A percentile compares a stretch with the other conserved stretches of the same genome.
Evolutionary conservation across 75 land plant species (phyloP).

Genomic region (Selaginella tamariscina): DNA sequence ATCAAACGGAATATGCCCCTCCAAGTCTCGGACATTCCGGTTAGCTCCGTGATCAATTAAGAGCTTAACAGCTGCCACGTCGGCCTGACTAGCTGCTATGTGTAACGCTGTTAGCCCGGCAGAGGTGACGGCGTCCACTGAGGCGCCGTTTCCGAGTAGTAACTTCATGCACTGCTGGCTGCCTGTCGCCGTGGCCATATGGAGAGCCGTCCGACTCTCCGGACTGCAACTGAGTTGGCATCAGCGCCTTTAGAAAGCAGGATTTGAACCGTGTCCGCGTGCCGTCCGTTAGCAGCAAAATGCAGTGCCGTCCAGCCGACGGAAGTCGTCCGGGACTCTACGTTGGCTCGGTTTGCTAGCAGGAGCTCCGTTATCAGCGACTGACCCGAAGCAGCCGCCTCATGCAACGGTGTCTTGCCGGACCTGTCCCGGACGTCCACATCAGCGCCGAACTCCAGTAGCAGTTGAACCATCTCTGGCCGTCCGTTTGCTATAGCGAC

Average conservation of each 20-base stretch:
- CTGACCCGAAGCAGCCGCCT: slow-evolving; percentile 56
- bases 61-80: slow-evolving; percentile 16
- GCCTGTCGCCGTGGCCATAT: slow-evolving; percentile 20
- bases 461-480: slow-evolving; percentile 7
- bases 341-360: slow-evolving; percentile 38
- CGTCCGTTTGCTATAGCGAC: not conserved
- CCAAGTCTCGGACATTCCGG: slow-evolving; percentile 27
- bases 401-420: slow-evolving; percentile 43
- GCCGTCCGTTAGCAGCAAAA: slow-evolving; percentile 54
- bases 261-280: slow-evolving; percentile 21
- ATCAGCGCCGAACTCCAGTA: slow-evolving; percentile 42
- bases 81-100: not conserved
- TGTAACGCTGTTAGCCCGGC: not conserved
- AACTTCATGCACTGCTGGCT: slow-evolving; percentile 17
- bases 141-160: slow-evolving; percentile 17
- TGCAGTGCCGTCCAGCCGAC: slow-evolving; percentile 55
- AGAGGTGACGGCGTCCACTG: not conserved
- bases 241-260: not conserved
- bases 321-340: slow-evolving; percentile 25
- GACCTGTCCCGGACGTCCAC: slow-evolving; percentile 36
- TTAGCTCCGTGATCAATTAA: slow-evolving; percentile 30
- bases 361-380: slow-evolving; percentile 33
- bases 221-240: not conserved
- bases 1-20: slow-evolving; percentile 62
- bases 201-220: slow-evolving; percentile 20